Base-by-base conservation (phyloP, 495 filamentous ascomycete species). In the Staphylotrichum longicolle region DNA sequence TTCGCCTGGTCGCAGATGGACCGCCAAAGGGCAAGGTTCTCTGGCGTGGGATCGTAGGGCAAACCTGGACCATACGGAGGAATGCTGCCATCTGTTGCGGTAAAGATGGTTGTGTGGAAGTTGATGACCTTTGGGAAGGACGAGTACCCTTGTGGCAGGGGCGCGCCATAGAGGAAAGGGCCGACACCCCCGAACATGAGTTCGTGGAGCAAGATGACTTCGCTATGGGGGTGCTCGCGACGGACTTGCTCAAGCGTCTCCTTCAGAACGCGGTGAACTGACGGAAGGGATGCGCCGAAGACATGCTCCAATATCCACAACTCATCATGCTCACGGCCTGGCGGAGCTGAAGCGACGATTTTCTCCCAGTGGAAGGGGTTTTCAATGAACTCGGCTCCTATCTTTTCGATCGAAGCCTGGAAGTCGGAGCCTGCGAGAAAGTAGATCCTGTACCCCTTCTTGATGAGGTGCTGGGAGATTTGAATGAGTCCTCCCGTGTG, bases 191-290 rank as follows among this genome's bases (percentile, higher is more conserved):
- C 61, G 44, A 64, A 72, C 62, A 73, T 58, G 15, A 62, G 63
- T 54, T 77, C 74, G 45, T 69, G 63, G 7, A 76, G 39, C 15
- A 77, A 51, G 41, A 75, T 10, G 32, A 75, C 58, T 44, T 69
- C 54, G 10, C 69, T 60, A 27, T 3, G 15, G 3, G 68, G 68
- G 32, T 70, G 65, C 1, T 57, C 59, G 12, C 44, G 58, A 8
- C 62, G 66, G 5, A 75, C 39, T 1, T 14, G 44, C 33, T 42
- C 45, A 5, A 77, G 65, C 9, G 73, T 70, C 11, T 58, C 63
- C 15, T 64, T 47, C 11, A 74, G 58, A 35, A 63, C 59, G 15
- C 67, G 70, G 54, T 69, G 64, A 9, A 42, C 37, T 49, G 55
- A 54, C 10, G 62, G 66, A 32, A 64, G 58, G 7, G 59, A 41